Evolutionary conservation across 169 alveolate genomes (phyloP), one percentile per base, ranked within the genome.

Genomic region (Toxoplasma gondii): DNA sequence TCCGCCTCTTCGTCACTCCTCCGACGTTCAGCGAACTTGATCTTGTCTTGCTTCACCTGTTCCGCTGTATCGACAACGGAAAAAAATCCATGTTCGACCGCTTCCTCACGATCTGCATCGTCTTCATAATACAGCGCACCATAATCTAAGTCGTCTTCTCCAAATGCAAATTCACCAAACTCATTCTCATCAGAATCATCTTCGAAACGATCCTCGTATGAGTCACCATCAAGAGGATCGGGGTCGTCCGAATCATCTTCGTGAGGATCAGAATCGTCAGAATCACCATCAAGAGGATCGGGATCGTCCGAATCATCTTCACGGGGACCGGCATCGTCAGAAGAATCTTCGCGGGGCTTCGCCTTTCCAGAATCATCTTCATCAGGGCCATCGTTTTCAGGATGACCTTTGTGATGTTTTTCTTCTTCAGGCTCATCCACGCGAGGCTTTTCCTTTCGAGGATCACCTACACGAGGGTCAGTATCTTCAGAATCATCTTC

Each of bases 401-500:
- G n/a, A n/a, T n/a, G n/a, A n/a, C n/a, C n/a, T 1, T 86, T 70
- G 34, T 22, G 34, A 86, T 34, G 1, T 19, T 38, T 70, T 1
- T 86, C 91, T 2, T 34, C 91, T 10, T 34, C 91, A 86, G n/a
- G 38, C 38, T 83, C 88, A 81, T 81, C 88, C 17, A 19, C 88
- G 27, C 31, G 34, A 81, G 17, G 27, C 17, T 81, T 19, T 19
- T 81, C 88, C 17, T 81, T 27, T 19, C 80, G n/a, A 44, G 41
- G n/a, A 88, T 39, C 88, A 36, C 24, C 92, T 19, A 19, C 92
- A 53, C 69, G 69, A 29, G 29, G 69, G 81, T 88, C 92, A 58
- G 39, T 84, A 88, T 88, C 82, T 19, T 53, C 92, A 34, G 17
- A 88, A 53, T 43, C 92, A 38, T 88, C 92, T 19, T 88, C 92